Percentiles rank a stretch among this genome's conserved stretches.
These are phyloP conservation scores for Myxozyma geophila DNA, from an alignment of 805 yeast genomes.

Conservation along the genomic window DNA sequence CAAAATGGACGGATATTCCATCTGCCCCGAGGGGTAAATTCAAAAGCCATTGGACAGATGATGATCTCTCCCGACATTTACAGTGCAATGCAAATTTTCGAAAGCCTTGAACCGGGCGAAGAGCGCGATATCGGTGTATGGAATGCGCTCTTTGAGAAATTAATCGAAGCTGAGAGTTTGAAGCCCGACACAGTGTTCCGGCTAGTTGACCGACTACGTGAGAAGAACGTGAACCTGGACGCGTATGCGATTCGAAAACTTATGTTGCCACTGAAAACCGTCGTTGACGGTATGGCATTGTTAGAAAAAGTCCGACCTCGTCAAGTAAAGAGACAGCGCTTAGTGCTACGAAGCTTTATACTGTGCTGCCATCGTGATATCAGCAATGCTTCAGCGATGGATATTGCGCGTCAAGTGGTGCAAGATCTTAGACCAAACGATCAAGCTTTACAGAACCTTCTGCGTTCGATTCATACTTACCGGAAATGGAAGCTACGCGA, in stretches of 20 bases:
- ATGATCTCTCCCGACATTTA: conserved; percentile 5
- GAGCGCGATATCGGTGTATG: conserved; percentile 23
- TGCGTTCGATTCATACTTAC: conserved; percentile 5
- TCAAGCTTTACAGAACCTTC: neutral
- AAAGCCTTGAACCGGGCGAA: conserved; percentile 2
- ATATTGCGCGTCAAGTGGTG: conserved; percentile 7
- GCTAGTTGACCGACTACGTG: conserved; percentile 16
- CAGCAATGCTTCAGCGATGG: conserved; percentile 21
- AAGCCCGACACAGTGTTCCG: conserved; percentile 11
- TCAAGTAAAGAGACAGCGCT: neutral
- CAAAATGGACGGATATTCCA: neutral
- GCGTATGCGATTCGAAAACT: conserved; percentile 15
- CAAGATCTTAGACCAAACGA: conserved; percentile 11
- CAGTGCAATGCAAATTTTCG: conserved; percentile 18
- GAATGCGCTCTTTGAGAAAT: conserved; percentile 17
- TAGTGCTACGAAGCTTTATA: conserved; percentile 17
- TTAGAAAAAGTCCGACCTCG: neutral
- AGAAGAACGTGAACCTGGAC: conserved; percentile 9
- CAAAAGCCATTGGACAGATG: conserved; percentile 3
- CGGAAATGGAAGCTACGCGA: conserved; percentile 17
- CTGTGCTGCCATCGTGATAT: conserved; percentile 27
- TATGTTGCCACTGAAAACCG: conserved; percentile 10
- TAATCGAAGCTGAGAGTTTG: conserved; percentile 5
- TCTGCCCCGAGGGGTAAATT: conserved; percentile 18
- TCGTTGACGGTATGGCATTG: conserved; percentile 8